A percentile compares a stretch with the other conserved stretches of the same genome.
These are phyloP conservation scores for Chloris gayana DNA, from an alignment of 176 grass and related monocot species.

Conservation along the genomic window DNA sequence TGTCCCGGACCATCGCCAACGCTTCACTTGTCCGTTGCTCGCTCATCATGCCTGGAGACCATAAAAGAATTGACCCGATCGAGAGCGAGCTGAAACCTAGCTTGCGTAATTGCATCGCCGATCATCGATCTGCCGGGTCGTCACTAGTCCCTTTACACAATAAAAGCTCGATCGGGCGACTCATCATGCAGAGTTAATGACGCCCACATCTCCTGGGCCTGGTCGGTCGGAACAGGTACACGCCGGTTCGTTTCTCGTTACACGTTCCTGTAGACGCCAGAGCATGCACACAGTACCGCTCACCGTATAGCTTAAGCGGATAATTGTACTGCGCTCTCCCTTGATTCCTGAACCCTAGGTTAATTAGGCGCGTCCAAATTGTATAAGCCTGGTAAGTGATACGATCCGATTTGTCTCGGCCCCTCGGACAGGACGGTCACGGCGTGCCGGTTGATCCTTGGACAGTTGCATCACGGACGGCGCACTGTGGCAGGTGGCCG, in stretches of 20 bases:
- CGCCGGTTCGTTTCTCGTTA: constrained; percentile 8
- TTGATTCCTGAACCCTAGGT: constrained; percentile 39
- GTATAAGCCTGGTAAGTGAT: constrained; percentile 42
- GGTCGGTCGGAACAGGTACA: constrained; percentile 47
- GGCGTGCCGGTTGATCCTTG: constrained; percentile 38
- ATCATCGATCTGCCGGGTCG: neutral
- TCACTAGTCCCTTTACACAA: constrained; percentile 17
- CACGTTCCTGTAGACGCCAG: constrained; percentile 34
- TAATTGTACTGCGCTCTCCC: constrained; percentile 11
- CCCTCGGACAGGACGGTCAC: constrained; percentile 31
- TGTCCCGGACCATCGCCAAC: constrained; percentile 42
- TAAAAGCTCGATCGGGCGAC: constrained; percentile 30
- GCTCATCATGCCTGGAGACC: constrained; percentile 37
- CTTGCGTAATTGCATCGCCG: neutral
- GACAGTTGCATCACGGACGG: constrained; percentile 6
- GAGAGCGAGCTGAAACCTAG: neutral
- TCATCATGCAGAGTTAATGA: constrained; percentile 42
- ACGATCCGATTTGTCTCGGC: constrained; percentile 54
- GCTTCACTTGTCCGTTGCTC: constrained; percentile 2
- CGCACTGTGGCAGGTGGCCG: constrained; percentile 19
- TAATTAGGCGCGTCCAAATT: neutral
- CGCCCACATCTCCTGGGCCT: constrained; percentile 37
- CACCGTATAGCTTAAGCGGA: neutral
- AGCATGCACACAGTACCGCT: neutral
- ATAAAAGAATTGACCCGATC: constrained; percentile 29